Base-by-base conservation (phyloP, 2,329 filamentous ascomycete species). In the Talaromyces sp. region DNA sequence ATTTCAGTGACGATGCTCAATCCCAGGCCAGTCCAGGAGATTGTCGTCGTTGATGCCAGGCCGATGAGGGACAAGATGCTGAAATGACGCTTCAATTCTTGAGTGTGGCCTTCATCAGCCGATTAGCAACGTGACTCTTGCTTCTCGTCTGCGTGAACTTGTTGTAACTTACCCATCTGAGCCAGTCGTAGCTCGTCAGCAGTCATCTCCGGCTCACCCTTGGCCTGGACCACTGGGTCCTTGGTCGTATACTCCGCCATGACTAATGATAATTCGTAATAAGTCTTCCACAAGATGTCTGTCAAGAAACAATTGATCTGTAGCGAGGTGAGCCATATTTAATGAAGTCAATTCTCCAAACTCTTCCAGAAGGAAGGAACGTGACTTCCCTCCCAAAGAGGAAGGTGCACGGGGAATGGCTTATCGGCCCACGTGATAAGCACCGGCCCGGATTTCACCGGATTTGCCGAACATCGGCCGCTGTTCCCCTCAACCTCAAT, bases 11-110 rank as follows among this genome's bases (percentile, higher is more conserved):
- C 77, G 48, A 81, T 69, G 0, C 77, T 77, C 3, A 80, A 69
- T 14, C 79, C 79, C 1, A 81, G 73, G 16, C 71, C 72, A 69
- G 57, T 28, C 35, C 48, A 63, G 5, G 52, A 58, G 35, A 82
- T 82, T 14, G 80, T 82, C n/a, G 79, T 79, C 6, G 79, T 80
- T 5, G 80, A 81, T 1, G 80, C 80, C 11, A 82, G 73, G 5
- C 80, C 80, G 62, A 82, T 80, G 33, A 82, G 72, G 54, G 78
- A 80, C 67, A 80, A 75, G 14, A 78, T 76, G 21, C 75, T 78
- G 64, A 82, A 82, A 66, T 82, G 79, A 14, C 80, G 74, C 61
- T 80, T 75, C 18, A 82, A 69, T 66, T 82, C 80, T 65, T 82
- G 80, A n/a, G 74, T 77, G 65, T 82, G 80, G 11, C 80, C 80